Evolutionary conservation across 345 rosid species (phyloP), one percentile per base, ranked within the genome.

Genomic region (Erysimum cheiranthoides): DNA sequence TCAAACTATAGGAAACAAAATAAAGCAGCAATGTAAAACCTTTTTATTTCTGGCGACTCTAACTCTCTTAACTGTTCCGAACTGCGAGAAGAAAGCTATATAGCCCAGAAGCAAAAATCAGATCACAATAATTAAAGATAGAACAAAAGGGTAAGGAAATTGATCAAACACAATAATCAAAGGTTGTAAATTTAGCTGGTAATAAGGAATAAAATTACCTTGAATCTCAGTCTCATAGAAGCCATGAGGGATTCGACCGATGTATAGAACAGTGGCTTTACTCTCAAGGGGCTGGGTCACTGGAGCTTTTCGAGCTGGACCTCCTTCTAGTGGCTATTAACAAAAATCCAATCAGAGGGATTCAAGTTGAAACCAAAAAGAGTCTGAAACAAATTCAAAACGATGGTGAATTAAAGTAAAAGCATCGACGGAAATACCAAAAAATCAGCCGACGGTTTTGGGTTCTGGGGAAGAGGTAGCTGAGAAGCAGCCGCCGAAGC

Each of bases 231-330:
- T 78, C 84, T 96, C 98, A 17, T 89, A 96, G 80, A 96, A 93
- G 3, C 97, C 98, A 76, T 93, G 98, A 2, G 98, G 99, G 18
- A 96, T 85, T 13, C 98, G 85, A 32, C 99, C 98, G 5, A 96
- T 82, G 66, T 96, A 96, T 16, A 93, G 54, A 38, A 96, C 96
- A 0, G 94, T 81, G 1, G 96, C 81, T 35, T 74, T 80, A 38
- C 39, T 80, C 64, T 82, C 84, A 4, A 58, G 49, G 53, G 84
- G 78, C 16, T 80, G 85, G 56, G 61, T 66, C 10, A 30, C 78
- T 4, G 84, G 85, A 34, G 88, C 82, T 76, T 90, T 84, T 1
- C 84, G 84, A 42, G 82, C 90, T 1, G 85, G 85, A 65, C 91
- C 91, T 1, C 98, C 98, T 79, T 84, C 98, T 65, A 92, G 81